These are phyloP conservation scores for Ophiostoma tasmaniense DNA, from an alignment of 2,329 filamentous ascomycete genomes.

Conservation along the genomic window DNA sequence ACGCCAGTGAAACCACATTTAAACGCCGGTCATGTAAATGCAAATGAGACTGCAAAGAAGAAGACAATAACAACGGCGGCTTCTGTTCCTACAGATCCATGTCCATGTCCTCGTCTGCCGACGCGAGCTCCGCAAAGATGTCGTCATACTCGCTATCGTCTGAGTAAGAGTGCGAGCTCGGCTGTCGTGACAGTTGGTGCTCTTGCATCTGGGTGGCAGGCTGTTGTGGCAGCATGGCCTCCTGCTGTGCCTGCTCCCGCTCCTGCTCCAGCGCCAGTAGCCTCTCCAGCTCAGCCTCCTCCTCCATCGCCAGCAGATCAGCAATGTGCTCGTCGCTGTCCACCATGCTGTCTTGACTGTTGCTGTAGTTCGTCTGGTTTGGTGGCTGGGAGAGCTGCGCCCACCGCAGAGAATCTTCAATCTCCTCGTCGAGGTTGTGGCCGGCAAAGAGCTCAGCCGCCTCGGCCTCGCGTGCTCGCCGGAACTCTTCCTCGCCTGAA, in stretches of 20 bases:
- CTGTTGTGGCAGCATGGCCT: not conserved
- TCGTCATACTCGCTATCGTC: constrained; percentile 56
- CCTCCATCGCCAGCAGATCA: constrained; percentile 42
- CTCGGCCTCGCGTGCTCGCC: constrained; percentile 30
- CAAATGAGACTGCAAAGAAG: not conserved
- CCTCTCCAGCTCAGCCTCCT: constrained; percentile 49
- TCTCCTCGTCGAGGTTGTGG: constrained; percentile 41
- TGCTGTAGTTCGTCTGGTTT: constrained; percentile 17
- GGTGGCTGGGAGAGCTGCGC: not conserved
- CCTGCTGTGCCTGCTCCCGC: not conserved
- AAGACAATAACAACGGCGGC: not conserved
- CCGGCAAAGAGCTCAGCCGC: constrained; percentile 29
- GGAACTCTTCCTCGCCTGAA: constrained; percentile 31
- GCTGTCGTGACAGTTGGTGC: constrained; percentile 21
- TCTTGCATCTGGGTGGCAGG: not conserved
- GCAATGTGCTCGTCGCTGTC: constrained; percentile 43
- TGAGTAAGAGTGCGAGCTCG: constrained; percentile 31
- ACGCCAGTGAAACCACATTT: not conserved
- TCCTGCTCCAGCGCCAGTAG: not conserved
- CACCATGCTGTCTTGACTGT: constrained; percentile 23
- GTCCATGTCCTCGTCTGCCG: constrained; percentile 42
- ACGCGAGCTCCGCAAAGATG: constrained; percentile 57
- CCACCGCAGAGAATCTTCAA: constrained; percentile 34
- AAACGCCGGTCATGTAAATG: not conserved
- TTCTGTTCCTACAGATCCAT: constrained; percentile 26